Percentiles rank a stretch among this genome's conserved stretches.
Evolutionary conservation across 805 yeast genomes (phyloP).

Genomic region (Metschnikowia colocasiae): DNA sequence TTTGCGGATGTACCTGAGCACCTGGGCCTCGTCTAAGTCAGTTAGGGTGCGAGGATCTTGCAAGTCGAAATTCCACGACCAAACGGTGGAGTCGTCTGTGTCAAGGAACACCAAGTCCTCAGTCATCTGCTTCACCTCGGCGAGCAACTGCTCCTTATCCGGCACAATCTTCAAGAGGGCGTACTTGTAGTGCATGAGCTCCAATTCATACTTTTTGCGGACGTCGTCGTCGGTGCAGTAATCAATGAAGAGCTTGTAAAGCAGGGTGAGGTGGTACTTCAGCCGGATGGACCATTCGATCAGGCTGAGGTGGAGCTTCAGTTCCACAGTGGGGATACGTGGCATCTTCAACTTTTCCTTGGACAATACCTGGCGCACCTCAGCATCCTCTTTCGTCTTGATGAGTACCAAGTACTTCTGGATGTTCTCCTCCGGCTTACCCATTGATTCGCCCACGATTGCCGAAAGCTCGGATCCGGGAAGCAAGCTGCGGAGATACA

Average conservation of each 20-base stretch:
- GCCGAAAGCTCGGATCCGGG: slow-evolving; percentile 60
- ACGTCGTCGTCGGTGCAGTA: slow-evolving; percentile 54
- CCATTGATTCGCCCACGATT: slow-evolving; percentile 42
- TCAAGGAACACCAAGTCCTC: slow-evolving; percentile 72
- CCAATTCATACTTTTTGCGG: slow-evolving; percentile 59
- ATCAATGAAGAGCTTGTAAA: slow-evolving; percentile 57
- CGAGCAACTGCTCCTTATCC: slow-evolving; percentile 35
- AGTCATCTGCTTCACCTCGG: slow-evolving; percentile 51
- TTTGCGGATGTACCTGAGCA: slow-evolving; percentile 49
- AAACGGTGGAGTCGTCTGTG: slow-evolving; percentile 58
- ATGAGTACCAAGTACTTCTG: slow-evolving; percentile 40
- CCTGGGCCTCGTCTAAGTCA: slow-evolving; percentile 42
- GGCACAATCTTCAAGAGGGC: slow-evolving; percentile 55
- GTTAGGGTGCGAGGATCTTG: slow-evolving; percentile 50
- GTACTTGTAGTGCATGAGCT: slow-evolving; percentile 54
- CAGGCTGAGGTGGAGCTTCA: slow-evolving; percentile 34
- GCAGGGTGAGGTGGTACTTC: slow-evolving; percentile 47
- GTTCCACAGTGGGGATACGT: slow-evolving; percentile 39
- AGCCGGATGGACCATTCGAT: slow-evolving; percentile 47
- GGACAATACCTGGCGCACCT: slow-evolving; percentile 39
- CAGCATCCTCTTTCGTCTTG: slow-evolving; percentile 37
- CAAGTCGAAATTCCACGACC: slow-evolving; percentile 77
- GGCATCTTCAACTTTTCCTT: slow-evolving; percentile 50
- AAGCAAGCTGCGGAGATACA: slow-evolving; percentile 46
- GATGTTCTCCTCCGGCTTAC: slow-evolving; percentile 45